Base-by-base conservation (phyloP, 257 asterid genomes). In the Solanum peruvianum region DNA sequence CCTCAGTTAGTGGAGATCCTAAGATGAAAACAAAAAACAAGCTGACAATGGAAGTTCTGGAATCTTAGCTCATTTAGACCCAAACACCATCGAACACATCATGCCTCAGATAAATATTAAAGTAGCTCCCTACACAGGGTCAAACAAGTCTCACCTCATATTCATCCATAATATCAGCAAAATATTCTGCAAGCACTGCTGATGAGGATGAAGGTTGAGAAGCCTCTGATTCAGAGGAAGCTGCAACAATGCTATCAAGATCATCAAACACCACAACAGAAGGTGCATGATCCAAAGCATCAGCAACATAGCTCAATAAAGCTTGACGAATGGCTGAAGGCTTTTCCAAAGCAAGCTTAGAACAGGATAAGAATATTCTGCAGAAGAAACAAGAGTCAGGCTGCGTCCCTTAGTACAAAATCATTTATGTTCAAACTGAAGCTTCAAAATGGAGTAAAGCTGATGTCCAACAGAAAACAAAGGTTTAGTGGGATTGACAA, bases 211-310 rank as follows among this genome's bases (percentile, higher is more conserved):
- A 92, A 87, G 92, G 90, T 89, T 95, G 99, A 93, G 97, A 91
- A 72, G 95, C 97, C 86, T 95, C 99, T 84, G 92, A 77, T 64
- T 96, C 98, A 13, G 96, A 90, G 90, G 98, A 90, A 86, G 98
- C 91, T 45, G 95, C 88, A 86, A 97, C 87, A 29, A 97, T 96
- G 93, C 95, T 91, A 87, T 97, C 99, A 90, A 97, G 94, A 95
- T 97, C 99, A 92, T 97, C 99, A 90, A 97, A 94, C 87, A 97
- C 87, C 73, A 97, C 86, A 88, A 95, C 92, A 82, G 99, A 95
- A 87, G 99, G 99, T 42, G 98, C 94, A 91, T 91, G 95, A 91
- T 95, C 98, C 85, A 95, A 87, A 47, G 98, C 99, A 90, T 95
- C 97, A 60, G 98, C 88, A 77, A 95, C 91, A 91, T 91, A 91